Evolutionary conservation across 345 rosid genomes (phyloP).

Genomic region (Citrus trifoliata): DNA sequence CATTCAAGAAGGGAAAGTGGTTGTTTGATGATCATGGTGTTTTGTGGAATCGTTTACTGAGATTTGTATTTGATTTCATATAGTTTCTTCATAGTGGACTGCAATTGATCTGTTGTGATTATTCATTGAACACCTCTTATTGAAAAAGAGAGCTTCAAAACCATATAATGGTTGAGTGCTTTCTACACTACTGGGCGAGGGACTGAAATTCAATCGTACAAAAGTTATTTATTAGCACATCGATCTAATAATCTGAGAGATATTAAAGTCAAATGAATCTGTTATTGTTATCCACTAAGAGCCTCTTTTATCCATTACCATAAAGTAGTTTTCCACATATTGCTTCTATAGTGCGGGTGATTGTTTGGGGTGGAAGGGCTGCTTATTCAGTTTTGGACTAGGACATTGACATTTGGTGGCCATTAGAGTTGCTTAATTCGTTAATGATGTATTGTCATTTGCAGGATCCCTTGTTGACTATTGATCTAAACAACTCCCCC

Average conservation of each 20-base stretch:
- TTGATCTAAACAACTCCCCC: slow-evolving; percentile 67
- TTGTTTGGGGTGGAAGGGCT: not conserved
- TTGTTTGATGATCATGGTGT: not conserved
- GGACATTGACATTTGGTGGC: not conserved
- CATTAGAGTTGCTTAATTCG: not conserved
- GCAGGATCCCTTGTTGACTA: slow-evolving; percentile 74
- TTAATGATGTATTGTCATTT: slow-evolving; percentile 3
- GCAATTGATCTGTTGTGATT: not conserved
- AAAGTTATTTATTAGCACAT: not conserved
- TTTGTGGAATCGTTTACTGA: not conserved
- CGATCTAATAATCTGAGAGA: not conserved
- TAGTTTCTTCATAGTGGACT: not conserved
- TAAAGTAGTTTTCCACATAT: no score
- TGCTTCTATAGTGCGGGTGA: not conserved
- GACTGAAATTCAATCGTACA: not conserved
- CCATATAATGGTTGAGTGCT: not conserved
- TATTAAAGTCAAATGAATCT: not conserved
- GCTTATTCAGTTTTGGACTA: not conserved
- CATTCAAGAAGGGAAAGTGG: not conserved
- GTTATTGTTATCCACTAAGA: not conserved
- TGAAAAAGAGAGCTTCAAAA: not conserved
- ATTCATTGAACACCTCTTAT: not conserved
- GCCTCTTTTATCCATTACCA: not conserved
- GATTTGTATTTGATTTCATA: not conserved
- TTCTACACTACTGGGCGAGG: not conserved